These are phyloP conservation scores for Ceratocystis diversiconidia DNA, from an alignment of 2,329 filamentous ascomycete species.

Conservation along the genomic window DNA sequence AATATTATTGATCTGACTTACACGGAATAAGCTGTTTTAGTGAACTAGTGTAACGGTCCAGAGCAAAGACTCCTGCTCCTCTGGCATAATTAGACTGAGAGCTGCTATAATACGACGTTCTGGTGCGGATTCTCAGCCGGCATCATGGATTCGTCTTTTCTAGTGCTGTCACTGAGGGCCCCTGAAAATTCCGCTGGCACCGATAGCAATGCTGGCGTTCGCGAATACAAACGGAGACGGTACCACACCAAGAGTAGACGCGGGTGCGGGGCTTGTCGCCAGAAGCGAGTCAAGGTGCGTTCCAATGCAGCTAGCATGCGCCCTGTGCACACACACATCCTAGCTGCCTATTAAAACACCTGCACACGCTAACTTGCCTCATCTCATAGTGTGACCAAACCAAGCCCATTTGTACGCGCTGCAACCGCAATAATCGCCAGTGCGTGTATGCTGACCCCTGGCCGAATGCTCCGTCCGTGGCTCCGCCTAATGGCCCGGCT, in stretches of 20 bases:
- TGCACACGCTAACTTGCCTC: neutral
- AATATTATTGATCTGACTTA: neutral
- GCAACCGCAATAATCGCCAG: constrained; percentile 19
- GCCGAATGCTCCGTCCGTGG: neutral
- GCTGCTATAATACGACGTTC: neutral
- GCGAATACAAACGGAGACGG: constrained; percentile 16
- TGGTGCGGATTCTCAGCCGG: neutral
- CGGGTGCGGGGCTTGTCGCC: constrained; percentile 21
- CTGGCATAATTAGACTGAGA: neutral
- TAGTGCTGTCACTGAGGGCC: constrained; percentile 13
- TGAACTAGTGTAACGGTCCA: neutral
- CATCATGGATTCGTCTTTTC: constrained; percentile 17
- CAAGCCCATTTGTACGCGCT: constrained; percentile 21
- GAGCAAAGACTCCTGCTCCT: neutral
- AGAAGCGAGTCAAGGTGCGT: constrained; percentile 22
- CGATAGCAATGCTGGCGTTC: constrained; percentile 6
- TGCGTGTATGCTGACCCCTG: constrained; percentile 17
- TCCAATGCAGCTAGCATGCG: neutral
- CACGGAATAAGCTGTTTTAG: neutral
- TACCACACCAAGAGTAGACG: constrained; percentile 17
- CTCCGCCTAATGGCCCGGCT: neutral
- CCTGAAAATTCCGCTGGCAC: neutral
- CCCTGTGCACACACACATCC: neutral
- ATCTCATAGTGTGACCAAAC: constrained; percentile 20
- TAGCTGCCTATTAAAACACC: neutral